These are phyloP conservation scores for Fusarium musae DNA, from an alignment of 2,329 filamentous ascomycete species.

Conservation along the genomic window DNA sequence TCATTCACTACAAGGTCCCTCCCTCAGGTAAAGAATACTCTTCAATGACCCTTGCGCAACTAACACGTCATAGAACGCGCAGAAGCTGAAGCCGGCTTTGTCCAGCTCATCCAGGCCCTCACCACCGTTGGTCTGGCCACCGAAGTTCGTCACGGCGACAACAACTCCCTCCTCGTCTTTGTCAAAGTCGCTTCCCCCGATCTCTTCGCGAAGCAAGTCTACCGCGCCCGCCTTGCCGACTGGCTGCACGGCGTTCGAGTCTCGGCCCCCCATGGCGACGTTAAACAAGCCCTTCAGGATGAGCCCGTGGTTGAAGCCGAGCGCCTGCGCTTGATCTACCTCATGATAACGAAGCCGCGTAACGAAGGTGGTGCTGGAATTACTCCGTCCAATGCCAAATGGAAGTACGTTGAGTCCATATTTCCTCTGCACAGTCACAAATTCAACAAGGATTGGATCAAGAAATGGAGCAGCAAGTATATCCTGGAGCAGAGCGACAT, in stretches of 20 bases:
- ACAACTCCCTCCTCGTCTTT: constrained; percentile 82
- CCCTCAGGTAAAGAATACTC: constrained; percentile 64
- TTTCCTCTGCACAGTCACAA: constrained; percentile 83
- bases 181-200: constrained; percentile 80
- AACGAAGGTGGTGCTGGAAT: constrained; percentile 84
- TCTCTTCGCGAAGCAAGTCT: constrained; percentile 82
- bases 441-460: constrained; percentile 81
- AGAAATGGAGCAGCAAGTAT: constrained; percentile 78
- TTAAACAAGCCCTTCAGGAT: constrained; percentile 71
- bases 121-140: constrained; percentile 84
- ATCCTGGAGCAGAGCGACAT: constrained; percentile 73
- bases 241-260: constrained; percentile 91
- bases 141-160: constrained; percentile 84
- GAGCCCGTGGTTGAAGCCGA: constrained; percentile 90
- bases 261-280: constrained; percentile 78
- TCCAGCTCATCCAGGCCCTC: constrained; percentile 79
- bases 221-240: constrained; percentile 88
- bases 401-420: constrained; percentile 77
- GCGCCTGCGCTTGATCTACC: constrained; percentile 85
- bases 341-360: constrained; percentile 79
- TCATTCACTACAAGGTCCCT: constrained; percentile 81
- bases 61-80: constrained; percentile 64
- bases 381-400: constrained; percentile 73
- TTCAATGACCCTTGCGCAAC: not conserved
- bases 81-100: constrained; percentile 79